phyloP scores from a whole-genome alignment of 805 yeast genomes.

The Wickerhamiella brachini region DNA sequence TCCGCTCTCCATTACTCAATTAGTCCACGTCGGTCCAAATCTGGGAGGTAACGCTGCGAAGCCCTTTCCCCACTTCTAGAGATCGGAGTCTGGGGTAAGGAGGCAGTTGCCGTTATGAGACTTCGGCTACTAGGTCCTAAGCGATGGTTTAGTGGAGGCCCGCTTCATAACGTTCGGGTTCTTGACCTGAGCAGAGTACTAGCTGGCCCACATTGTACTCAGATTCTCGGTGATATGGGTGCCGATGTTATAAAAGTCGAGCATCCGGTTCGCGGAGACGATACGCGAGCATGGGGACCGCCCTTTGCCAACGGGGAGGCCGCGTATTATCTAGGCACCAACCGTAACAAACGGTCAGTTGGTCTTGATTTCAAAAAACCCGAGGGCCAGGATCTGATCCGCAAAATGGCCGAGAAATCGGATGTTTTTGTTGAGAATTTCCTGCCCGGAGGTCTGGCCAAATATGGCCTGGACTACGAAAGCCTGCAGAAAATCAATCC shows the following conservation, averaged over 20 bases:
- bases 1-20: background rate
- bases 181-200: conserved; percentile 30
- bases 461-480: conserved; percentile 26
- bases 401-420: conserved; percentile 19
- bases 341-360: conserved; percentile 27
- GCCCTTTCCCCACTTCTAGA: no score
- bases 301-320: conserved; percentile 28
- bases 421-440: conserved; percentile 30
- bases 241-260: conserved; percentile 31
- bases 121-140: background rate
- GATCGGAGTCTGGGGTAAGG: background rate
- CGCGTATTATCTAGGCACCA: conserved; percentile 28
- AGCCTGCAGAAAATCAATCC: conserved; percentile 19
- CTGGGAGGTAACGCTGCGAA: background rate
- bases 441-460: conserved; percentile 26
- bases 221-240: conserved; percentile 30
- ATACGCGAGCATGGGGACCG: conserved; percentile 33
- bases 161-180: conserved; percentile 25
- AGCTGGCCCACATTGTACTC: conserved; percentile 32
- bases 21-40: background rate
- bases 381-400: conserved; percentile 25
- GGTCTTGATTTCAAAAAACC: conserved; percentile 26
- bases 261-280: conserved; percentile 31
- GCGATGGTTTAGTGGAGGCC: conserved; percentile 9
- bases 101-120: background rate